A percentile compares a stretch with the other conserved stretches of the same genome.
Evolutionary conservation across 2,329 filamentous ascomycete species (phyloP).

Genomic region (Ceratocystis diversiconidia): DNA sequence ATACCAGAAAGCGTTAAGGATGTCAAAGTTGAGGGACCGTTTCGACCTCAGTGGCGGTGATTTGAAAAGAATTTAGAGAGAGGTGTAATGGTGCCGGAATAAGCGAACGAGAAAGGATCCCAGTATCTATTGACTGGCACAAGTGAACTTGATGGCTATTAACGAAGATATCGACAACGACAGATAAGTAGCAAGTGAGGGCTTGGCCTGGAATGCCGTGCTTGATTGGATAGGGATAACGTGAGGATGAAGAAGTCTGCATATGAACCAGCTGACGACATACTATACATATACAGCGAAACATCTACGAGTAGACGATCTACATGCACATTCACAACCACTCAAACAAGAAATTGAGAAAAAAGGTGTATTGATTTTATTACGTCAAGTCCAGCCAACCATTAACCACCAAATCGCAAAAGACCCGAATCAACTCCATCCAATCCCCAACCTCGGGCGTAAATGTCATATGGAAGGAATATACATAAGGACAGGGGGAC

Average conservation of each 20-base stretch:
- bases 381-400: neutral
- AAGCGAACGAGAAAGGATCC: neutral
- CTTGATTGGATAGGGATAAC: no score
- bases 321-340: no score
- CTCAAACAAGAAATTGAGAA: neutral
- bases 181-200: neutral
- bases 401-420: neutral
- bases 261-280: neutral
- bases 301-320: neutral
- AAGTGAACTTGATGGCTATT: conserved; percentile 6
- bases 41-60: conserved; percentile 21
- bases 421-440: neutral
- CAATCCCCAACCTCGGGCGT: neutral
- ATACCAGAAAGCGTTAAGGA: conserved; percentile 44
- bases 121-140: conserved; percentile 1
- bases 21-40: conserved; percentile 40
- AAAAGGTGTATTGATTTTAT: neutral
- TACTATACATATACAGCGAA: neutral
- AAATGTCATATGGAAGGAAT: neutral
- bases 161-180: neutral
- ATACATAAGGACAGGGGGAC: neutral
- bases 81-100: neutral
- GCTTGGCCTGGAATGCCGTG: neutral
- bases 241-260: neutral
- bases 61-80: conserved; percentile 3